Percentiles rank a stretch among this genome's conserved stretches.
These are phyloP conservation scores for Cladobotryum mycophilum DNA, from an alignment of 2,329 filamentous ascomycete genomes.

Conservation along the genomic window DNA sequence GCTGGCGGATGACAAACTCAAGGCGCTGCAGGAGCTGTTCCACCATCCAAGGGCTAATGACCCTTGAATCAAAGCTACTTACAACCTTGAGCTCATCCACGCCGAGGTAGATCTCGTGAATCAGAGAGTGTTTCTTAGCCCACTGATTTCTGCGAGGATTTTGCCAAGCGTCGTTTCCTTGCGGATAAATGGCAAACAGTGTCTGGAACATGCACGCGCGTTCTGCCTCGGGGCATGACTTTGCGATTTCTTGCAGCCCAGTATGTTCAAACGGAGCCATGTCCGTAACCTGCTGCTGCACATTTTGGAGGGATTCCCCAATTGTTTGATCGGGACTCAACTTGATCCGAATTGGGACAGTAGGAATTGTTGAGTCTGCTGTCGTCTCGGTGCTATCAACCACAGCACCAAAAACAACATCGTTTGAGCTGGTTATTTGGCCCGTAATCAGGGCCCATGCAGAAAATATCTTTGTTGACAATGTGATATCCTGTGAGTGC, in stretches of 20 bases:
- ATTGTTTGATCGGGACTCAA: neutral
- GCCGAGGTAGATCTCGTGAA: conserved; percentile 3
- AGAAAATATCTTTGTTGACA: neutral
- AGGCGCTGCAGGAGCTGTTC: neutral
- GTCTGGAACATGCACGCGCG: conserved; percentile 2
- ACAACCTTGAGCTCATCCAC: neutral
- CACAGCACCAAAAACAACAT: conserved; percentile 17
- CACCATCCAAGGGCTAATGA: neutral
- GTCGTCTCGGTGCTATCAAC: conserved; percentile 12
- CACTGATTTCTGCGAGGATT: neutral
- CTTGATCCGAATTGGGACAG: conserved; percentile 11
- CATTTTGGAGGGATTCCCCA: neutral
- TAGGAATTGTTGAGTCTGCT: conserved; percentile 18
- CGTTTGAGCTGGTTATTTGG: neutral
- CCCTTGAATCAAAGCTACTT: conserved; percentile 5
- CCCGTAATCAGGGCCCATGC: neutral
- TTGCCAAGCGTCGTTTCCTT: neutral
- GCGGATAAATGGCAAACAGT: neutral
- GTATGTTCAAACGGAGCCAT: conserved; percentile 4
- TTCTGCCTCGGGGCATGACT: neutral
- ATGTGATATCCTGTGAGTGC: neutral
- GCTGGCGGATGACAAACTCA: neutral
- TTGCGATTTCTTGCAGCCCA: conserved; percentile 1
- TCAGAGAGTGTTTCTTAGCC: conserved; percentile 5
- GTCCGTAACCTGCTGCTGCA: neutral